Evolutionary conservation across 345 rosid genomes (phyloP).

Genomic region (Hypericum androsaemum): DNA sequence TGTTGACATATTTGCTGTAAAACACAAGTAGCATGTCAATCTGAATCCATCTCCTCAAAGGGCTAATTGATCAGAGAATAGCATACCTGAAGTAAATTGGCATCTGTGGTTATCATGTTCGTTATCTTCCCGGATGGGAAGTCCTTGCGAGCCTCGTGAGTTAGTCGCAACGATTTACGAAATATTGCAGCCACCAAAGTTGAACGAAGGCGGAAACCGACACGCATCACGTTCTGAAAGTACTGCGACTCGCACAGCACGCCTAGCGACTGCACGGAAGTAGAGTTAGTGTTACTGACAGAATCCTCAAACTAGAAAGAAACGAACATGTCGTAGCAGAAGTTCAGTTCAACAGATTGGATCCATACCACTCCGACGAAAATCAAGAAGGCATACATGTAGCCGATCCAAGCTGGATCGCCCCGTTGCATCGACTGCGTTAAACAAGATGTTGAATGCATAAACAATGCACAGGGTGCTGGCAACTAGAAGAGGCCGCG

Average conservation of each 20-base stretch:
- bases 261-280: conserved; percentile 36
- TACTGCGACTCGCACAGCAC: conserved; percentile 25
- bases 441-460: neutral
- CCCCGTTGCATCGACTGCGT: conserved; percentile 20
- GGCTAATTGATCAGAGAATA: neutral
- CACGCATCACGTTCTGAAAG: conserved; percentile 26
- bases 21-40: neutral
- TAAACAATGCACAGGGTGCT: too few relatives aligned
- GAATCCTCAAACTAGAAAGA: neutral
- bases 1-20: conserved; percentile 23
- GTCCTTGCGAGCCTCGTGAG: conserved; percentile 21
- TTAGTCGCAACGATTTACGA: conserved; percentile 21
- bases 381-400: conserved; percentile 23
- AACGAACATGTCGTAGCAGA: conserved; percentile 1
- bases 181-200: conserved; percentile 32
- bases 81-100: conserved; percentile 25
- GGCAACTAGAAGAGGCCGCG: neutral
- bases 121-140: conserved; percentile 24
- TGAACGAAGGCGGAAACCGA: conserved; percentile 23
- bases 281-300: conserved; percentile 13
- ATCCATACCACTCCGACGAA: conserved; percentile 22
- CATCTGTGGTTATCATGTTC: conserved; percentile 30
- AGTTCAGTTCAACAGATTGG: neutral
- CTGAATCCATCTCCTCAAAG: neutral
- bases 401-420: conserved; percentile 26